Percentiles rank a stretch among this genome's conserved stretches.
Conservation (phyloP, 371 early-diverging fungal species). For the Rhizopus microsporus region DNA sequence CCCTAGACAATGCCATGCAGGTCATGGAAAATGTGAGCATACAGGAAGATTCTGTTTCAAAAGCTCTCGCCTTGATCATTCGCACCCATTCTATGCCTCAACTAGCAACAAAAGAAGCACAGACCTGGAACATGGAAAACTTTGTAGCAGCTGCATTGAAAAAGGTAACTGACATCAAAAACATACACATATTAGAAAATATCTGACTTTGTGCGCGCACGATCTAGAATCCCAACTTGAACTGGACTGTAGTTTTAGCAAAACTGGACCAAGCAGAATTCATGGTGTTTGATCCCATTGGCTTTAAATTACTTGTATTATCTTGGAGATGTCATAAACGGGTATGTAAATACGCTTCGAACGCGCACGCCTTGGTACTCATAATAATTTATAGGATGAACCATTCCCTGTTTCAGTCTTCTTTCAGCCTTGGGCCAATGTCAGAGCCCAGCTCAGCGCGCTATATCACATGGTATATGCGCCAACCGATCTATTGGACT, state of each 20-base stretch:
- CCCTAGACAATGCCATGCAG: conserved; percentile 33
- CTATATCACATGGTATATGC: conserved; percentile 63
- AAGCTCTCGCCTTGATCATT: conserved; percentile 35
- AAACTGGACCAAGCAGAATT: conserved; percentile 72
- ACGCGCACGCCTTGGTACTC: neutral
- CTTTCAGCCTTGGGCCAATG: conserved; percentile 75
- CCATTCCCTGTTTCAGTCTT: conserved; percentile 74
- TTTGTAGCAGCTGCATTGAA: conserved; percentile 35
- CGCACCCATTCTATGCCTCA: conserved; percentile 33
- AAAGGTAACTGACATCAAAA: conserved; percentile 19
- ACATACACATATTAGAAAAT: too few species aligned
- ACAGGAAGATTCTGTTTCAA: conserved; percentile 35
- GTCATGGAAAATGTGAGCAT: conserved; percentile 33
- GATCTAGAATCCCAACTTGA: conserved; percentile 50
- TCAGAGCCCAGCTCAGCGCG: conserved; percentile 71
- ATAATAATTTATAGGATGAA: conserved; percentile 20
- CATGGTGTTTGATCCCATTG: conserved; percentile 54
- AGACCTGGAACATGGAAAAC: conserved; percentile 38
- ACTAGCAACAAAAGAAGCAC: conserved; percentile 25
- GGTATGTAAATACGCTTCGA: conserved; percentile 39
- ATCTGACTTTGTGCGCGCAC: neutral
- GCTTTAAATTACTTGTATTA: conserved; percentile 62
- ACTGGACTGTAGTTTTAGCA: conserved; percentile 64
- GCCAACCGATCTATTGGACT: conserved; percentile 55
- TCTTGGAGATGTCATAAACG: conserved; percentile 61